These are phyloP conservation scores for Exophiala sp. DNA, from an alignment of 2,329 filamentous ascomycete genomes.

Conservation along the genomic window DNA sequence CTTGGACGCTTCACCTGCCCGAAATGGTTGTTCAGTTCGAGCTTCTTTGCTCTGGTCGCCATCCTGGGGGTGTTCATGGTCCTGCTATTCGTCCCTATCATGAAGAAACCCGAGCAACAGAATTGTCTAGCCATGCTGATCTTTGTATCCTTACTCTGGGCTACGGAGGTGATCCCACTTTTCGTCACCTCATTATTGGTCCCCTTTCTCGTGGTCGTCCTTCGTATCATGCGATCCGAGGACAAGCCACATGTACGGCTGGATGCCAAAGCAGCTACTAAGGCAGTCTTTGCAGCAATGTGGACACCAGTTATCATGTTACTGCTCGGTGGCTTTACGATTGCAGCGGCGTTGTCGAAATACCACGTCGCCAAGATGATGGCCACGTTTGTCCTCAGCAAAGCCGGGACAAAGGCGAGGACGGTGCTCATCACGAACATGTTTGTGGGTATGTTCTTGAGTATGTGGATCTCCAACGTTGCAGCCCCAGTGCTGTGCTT, in stretches of 20 bases:
- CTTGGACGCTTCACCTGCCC: slow-evolving; percentile 74
- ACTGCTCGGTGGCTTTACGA: slow-evolving; percentile 88
- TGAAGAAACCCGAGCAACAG: slow-evolving; percentile 85
- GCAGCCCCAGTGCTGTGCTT: slow-evolving; percentile 95
- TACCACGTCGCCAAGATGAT: slow-evolving; percentile 98
- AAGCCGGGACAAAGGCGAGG: slow-evolving; percentile 84
- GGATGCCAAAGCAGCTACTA: slow-evolving; percentile 73
- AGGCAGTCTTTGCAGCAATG: slow-evolving; percentile 89
- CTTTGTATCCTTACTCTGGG: slow-evolving; percentile 92
- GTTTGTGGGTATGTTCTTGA: slow-evolving; percentile 96
- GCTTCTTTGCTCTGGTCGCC: slow-evolving; percentile 70
- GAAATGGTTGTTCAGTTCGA: slow-evolving; percentile 76
- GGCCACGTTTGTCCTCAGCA: slow-evolving; percentile 92
- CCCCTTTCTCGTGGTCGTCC: slow-evolving; percentile 84
- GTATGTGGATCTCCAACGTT: slow-evolving; percentile 99
- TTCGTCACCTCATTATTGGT: slow-evolving; percentile 95
- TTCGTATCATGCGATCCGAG: slow-evolving; percentile 79
- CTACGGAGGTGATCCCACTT: slow-evolving; percentile 93
- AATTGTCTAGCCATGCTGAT: slow-evolving; percentile 92
- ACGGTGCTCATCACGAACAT: slow-evolving; percentile 95
- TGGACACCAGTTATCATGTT: slow-evolving; percentile 99
- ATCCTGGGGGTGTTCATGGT: slow-evolving; percentile 71
- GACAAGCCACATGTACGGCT: slow-evolving; percentile 67
- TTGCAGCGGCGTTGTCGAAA: slow-evolving; percentile 91
- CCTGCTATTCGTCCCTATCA: slow-evolving; percentile 72